A percentile compares a stretch with the other conserved stretches of the same genome.
Conservation (phyloP, 2,329 filamentous ascomycete species). For the Xylariaceae sp. region DNA sequence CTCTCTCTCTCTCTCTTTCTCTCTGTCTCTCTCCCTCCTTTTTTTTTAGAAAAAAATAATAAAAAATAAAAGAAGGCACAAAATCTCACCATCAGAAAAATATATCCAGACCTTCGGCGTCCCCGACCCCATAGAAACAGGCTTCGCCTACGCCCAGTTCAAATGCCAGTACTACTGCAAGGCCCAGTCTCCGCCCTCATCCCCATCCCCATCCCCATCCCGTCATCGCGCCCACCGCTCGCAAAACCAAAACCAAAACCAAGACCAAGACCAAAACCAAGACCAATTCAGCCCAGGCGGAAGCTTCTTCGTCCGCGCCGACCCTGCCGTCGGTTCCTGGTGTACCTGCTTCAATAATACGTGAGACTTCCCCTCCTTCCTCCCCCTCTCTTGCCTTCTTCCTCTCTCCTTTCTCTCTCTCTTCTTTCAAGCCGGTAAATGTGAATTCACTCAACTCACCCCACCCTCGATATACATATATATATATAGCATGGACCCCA, state of each 20-base stretch:
- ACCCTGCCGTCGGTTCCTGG: slow-evolving; percentile 16
- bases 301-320: slow-evolving; percentile 28
- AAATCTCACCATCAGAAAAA: not conserved
- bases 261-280: no score
- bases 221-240: no score
- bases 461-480: no score
- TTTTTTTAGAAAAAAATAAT: not conserved
- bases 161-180: slow-evolving; percentile 33
- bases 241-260: no score
- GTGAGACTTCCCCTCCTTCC: slow-evolving; percentile 18
- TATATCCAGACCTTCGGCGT: slow-evolving; percentile 28
- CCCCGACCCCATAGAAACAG: slow-evolving; percentile 25
- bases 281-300: slow-evolving; percentile 9
- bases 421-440: not conserved
- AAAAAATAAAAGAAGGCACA: not conserved
- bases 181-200: slow-evolving; percentile 1
- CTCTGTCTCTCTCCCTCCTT: not conserved
- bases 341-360: slow-evolving; percentile 29
- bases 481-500: slow-evolving; percentile 23
- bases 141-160: slow-evolving; percentile 32
- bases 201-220: no score
- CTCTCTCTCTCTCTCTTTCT: not conserved
- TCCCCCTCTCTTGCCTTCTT: not conserved
- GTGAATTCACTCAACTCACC: not conserved
- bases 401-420: not conserved